phyloP scores from a whole-genome alignment of 2,329 filamentous ascomycete genomes.

The Salinomyces thailandicus region DNA sequence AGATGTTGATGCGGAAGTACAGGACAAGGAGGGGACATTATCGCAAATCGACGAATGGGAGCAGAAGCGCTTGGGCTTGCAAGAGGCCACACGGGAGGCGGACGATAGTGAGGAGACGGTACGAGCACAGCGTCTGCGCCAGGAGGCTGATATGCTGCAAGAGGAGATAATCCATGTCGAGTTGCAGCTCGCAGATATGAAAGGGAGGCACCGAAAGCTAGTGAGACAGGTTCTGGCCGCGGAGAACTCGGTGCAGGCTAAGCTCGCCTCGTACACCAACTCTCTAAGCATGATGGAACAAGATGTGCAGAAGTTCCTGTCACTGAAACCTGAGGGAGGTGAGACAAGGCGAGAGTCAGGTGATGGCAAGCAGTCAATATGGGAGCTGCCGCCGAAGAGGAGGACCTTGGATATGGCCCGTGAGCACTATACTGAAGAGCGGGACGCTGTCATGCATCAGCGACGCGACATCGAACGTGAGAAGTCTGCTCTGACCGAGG shows the following conservation, averaged over 20 bases:
- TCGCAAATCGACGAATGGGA: conserved; percentile 49
- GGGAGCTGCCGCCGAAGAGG: conserved; percentile 50
- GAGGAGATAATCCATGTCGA: conserved; percentile 57
- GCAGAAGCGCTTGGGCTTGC: conserved; percentile 45
- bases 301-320: conserved; percentile 50
- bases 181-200: conserved; percentile 51
- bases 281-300: conserved; percentile 56
- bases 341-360: conserved; percentile 7
- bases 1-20: conserved; percentile 47
- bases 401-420: conserved; percentile 61
- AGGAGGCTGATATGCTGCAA: conserved; percentile 45
- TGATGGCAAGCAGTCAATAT: conserved; percentile 19
- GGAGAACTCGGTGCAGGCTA: conserved; percentile 56
- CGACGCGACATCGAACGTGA: conserved; percentile 51
- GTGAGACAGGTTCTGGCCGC: conserved; percentile 51
- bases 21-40: conserved; percentile 48
- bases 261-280: conserved; percentile 60
- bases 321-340: conserved; percentile 8
- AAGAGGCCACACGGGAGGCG: conserved; percentile 45
- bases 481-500: conserved; percentile 55
- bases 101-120: conserved; percentile 48
- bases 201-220: conserved; percentile 49
- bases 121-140: conserved; percentile 41
- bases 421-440: conserved; percentile 59
- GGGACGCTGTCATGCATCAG: conserved; percentile 44